A percentile compares a stretch with the other conserved stretches of the same genome.
Conservation (phyloP, 208 protist genomes). For the Trichomonas gallinae region DNA sequence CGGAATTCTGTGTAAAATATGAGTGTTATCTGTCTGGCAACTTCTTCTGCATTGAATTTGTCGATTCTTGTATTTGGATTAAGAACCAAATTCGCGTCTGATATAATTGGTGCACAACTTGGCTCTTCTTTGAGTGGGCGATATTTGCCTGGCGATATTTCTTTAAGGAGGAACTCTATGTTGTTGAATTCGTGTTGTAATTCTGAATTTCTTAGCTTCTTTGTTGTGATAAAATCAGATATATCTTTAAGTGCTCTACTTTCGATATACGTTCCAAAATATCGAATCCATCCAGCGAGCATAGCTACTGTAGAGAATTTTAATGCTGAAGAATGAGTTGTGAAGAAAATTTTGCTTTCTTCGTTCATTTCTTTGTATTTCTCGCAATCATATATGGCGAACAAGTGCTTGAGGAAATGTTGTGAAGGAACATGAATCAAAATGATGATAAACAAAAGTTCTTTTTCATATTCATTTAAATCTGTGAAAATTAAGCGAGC, state of each 20-base stretch:
- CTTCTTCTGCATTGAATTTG: not conserved
- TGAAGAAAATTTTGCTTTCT: not conserved
- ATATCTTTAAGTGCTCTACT: not conserved
- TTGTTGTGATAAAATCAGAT: not conserved
- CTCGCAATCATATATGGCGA: not conserved
- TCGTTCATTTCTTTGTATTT: not conserved
- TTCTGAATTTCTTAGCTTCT: not conserved
- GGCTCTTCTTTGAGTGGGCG: not conserved
- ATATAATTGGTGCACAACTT: not conserved
- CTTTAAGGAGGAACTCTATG: not conserved
- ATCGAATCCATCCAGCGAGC: not conserved
- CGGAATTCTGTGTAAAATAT: not conserved
- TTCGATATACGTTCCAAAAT: not conserved
- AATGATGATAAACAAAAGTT: not conserved
- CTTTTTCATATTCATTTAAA: not conserved
- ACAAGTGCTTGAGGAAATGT: not conserved
- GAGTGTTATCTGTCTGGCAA: not conserved
- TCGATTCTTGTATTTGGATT: not conserved
- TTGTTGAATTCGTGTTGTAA: not conserved
- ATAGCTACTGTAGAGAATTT: not conserved
- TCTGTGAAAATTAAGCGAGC: not conserved
- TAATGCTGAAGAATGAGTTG: not conserved
- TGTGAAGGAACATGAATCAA: not conserved
- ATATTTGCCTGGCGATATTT: not conserved
- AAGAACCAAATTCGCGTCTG: not conserved